Base-by-base conservation (phyloP, 2,329 filamentous ascomycete species). In the Aureobasidium subglaciale region DNA sequence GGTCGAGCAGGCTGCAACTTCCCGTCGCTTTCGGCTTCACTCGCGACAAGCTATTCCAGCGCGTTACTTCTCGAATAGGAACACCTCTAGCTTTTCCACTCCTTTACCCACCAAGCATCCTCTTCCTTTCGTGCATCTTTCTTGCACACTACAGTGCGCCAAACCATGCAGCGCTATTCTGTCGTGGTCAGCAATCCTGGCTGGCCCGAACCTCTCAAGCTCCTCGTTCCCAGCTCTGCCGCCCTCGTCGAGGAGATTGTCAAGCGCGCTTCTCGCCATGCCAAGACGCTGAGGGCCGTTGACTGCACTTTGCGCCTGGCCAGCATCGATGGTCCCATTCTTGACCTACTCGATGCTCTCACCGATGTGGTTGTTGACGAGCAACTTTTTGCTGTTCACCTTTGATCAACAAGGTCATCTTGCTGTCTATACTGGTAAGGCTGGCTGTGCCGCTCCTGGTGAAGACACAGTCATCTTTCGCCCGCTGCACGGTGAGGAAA, bases 341-440 rank as follows among this genome's bases (percentile, higher is more conserved):
- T 67, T 15, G 65, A 67, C 46, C 32, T 22, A 4, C 59, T 64
- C n/a, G 65, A 68, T 46, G 30, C 62, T 4, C 59, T 69, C 9
- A 58, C 59, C 1, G 62, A 67, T 56, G 57, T 64, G 4, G 48
- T 66, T 27, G 30, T 49, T 11, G 59, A 63, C 6, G 65, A 67
- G 30, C 60, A 54, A 24, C 37, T 68, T 15, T 66, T 63, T 48
- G 66, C 65, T 3, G 59, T 60, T 73, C 29, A 71, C 69, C 2
- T 62, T 72, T 16, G 70, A 71, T 43, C 59, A 65, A 10, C 32
- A 64, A 7, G 69, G 68, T 4, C 60, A 66, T 24, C 55, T 70
- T 10, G 67, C 68, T 8, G 69, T 70, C 9, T 72, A 70, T 49
- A 61, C 65, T n/a, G 70, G 70, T 1, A 62, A 68, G 24, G 59